Evolutionary conservation across 805 yeast species (phyloP).

Genomic region (Yarrowia hollandica): DNA sequence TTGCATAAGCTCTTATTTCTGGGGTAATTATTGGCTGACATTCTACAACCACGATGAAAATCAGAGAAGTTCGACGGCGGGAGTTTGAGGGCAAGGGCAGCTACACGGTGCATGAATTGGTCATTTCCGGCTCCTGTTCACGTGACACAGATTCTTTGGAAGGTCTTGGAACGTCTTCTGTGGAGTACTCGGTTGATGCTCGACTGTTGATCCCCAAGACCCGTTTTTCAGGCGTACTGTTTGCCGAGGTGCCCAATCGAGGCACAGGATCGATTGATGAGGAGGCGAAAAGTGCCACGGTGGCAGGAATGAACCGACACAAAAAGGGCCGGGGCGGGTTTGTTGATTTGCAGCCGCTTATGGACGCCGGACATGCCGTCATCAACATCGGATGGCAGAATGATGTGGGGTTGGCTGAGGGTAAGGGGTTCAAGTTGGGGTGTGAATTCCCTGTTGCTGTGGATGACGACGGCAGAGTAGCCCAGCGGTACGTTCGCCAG

Average conservation of each 20-base stretch:
- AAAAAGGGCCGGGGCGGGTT: conserved; percentile 11
- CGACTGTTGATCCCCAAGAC: conserved; percentile 8
- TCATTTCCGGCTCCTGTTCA: background rate
- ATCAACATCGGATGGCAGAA: conserved; percentile 26
- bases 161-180: background rate
- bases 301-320: background rate
- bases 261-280: conserved; percentile 21
- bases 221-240: conserved; percentile 10
- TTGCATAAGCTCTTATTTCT: too few relatives aligned
- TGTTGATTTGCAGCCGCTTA: conserved; percentile 4
- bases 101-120: background rate
- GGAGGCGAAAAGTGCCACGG: background rate
- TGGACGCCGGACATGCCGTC: conserved; percentile 4
- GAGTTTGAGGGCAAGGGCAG: background rate
- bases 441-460: background rate
- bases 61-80: background rate
- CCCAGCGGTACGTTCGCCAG: conserved; percentile 7
- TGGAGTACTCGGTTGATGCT: conserved; percentile 20
- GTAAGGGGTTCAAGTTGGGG: conserved; percentile 19
- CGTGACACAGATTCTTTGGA: background rate
- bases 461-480: conserved; percentile 3
- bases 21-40: too few relatives aligned
- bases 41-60: background rate
- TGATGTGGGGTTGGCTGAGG: conserved; percentile 3
- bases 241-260: conserved; percentile 12